Evolutionary conservation across 108 stramenopile genomes (phyloP), one percentile per base, ranked within the genome.

Genomic region (Conticribra guillardii): DNA sequence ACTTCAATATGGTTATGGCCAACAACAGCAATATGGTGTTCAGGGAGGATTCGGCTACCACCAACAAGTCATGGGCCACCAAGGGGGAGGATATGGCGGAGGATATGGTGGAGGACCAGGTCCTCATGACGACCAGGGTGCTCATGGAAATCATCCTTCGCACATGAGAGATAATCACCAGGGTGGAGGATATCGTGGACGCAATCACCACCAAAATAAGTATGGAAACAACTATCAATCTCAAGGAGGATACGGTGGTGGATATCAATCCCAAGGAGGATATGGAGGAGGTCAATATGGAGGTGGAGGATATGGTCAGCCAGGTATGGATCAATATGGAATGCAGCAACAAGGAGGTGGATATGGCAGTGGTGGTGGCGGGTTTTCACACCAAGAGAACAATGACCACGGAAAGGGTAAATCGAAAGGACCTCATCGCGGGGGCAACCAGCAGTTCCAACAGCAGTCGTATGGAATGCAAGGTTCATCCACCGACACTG

Each of bases 51-150:
- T 74, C 27, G 33, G 93, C 79, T 64, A 91, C 85, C 76, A 89
- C 77, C 52, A 90, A 88, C 52, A 90, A 88, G 76, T 83, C 47
- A 88, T 88, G 85, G 87, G 88, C 32, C 90, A 88, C 23, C 32
- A 33, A 54, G 72, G 62, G n/a, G 89, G 81, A 29, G 88, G 88
- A 16, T 90, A 89, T 54, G 89, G 83, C 53, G 88, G 64, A 29
- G 88, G 88, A 16, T 90, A 89, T 54, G 89, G 83, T 57, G 88
- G 64, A 29, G 85, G 88, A n/a, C 74, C 84, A 9, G 58, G 69
- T 17, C 85, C 85, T 54, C 81, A 88, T 50, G 84, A 93, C 34
- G 88, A 89, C 27, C 85, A 85, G 14, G 75, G 55, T 24, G 44
- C 48, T 4, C 53, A 65, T 41, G 57, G 73, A 17, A 49, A 61